phyloP scores from a whole-genome alignment of 2,329 filamentous ascomycete genomes.

The Ceratocystis variospora region DNA sequence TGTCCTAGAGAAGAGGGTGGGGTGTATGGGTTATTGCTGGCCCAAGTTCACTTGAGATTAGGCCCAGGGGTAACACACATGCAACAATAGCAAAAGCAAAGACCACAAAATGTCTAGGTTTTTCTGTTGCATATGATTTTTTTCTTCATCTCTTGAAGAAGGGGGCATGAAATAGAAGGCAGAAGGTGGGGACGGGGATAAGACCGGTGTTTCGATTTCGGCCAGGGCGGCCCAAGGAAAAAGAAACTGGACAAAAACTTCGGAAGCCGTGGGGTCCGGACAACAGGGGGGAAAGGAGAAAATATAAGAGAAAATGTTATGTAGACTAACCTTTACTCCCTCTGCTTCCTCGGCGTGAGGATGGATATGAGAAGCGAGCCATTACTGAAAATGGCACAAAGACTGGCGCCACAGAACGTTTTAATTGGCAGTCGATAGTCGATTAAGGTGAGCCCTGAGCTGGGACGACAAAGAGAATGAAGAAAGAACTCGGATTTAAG shows the following conservation, averaged over 20 bases:
- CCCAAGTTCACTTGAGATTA: neutral
- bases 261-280: neutral
- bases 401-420: neutral
- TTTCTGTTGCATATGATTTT: neutral
- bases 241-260: neutral
- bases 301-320: neutral
- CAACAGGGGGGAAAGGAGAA: neutral
- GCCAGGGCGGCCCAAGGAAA: neutral
- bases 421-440: neutral
- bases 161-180: neutral
- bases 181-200: neutral
- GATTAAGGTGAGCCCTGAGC: no score
- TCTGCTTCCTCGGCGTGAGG: slow-evolving; percentile 5
- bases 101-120: neutral
- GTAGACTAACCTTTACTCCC: slow-evolving; percentile 4
- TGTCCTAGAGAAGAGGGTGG: neutral
- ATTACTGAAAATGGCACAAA: neutral
- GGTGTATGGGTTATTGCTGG: neutral
- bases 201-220: neutral
- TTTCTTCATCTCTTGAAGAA: neutral
- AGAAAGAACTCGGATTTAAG: neutral
- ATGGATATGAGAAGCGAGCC: neutral
- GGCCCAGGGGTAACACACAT: neutral
- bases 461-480: neutral
- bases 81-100: neutral